phyloP scores from a whole-genome alignment of 129 eudicot genomes.

The Oenanthe sinensis region DNA sequence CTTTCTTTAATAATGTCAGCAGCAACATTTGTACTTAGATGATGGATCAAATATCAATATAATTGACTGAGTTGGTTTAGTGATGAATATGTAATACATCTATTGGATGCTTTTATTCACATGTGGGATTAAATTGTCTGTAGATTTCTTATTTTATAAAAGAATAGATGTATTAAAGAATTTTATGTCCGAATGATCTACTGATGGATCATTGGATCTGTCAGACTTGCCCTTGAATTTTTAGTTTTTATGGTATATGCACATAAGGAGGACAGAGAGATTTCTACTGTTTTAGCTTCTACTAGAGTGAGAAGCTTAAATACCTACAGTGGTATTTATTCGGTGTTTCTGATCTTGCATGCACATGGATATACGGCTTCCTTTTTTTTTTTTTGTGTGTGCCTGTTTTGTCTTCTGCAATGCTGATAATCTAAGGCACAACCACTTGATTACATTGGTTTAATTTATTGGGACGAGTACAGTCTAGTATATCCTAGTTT shows the following conservation, averaged over 20 bases:
- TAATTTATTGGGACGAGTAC: background rate
- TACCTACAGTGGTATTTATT: background rate
- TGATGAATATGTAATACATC: background rate
- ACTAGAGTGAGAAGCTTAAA: background rate
- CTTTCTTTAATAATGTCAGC: background rate
- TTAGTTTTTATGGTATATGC: background rate
- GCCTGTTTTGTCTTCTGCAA: background rate
- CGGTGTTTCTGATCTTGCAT: background rate
- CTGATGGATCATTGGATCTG: background rate
- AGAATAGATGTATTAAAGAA: background rate
- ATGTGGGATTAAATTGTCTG: background rate
- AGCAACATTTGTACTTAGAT: background rate
- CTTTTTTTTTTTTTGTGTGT: too few relatives aligned
- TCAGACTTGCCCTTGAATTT: background rate
- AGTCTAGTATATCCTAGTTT: background rate
- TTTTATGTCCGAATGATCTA: background rate
- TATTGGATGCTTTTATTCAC: background rate
- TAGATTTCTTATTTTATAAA: background rate
- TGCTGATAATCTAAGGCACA: background rate
- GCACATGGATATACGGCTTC: background rate
- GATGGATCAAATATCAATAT: background rate
- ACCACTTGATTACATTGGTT: background rate
- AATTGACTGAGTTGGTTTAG: background rate
- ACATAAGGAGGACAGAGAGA: background rate
- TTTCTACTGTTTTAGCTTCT: background rate